phyloP scores from a whole-genome alignment of 2,329 filamentous ascomycete genomes.

The Claviceps fusiformis region DNA sequence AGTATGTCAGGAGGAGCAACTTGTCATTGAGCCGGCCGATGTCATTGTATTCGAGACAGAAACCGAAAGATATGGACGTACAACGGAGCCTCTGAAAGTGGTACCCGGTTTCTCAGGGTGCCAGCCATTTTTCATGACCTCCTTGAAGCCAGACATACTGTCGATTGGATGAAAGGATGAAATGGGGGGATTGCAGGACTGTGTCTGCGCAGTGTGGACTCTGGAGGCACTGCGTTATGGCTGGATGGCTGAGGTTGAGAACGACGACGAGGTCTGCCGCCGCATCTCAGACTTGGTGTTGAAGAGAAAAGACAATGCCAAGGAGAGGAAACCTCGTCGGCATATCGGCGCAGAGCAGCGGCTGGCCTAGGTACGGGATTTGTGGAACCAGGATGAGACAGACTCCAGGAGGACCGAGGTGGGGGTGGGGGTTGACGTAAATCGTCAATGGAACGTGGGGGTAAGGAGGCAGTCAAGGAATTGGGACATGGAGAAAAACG shows the following conservation, averaged over 20 bases:
- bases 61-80: constrained; percentile 23
- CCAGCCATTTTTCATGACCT: constrained; percentile 38
- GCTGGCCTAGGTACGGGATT: not conserved
- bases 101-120: constrained; percentile 29
- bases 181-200: too few species aligned
- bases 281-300: not conserved
- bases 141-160: constrained; percentile 32
- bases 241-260: not conserved
- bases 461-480: not conserved
- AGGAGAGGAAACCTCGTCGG: not conserved
- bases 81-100: constrained; percentile 27
- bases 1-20: not conserved
- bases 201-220: too few species aligned
- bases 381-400: not conserved
- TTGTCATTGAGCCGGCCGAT: not conserved
- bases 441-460: not conserved
- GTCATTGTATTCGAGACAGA: too few species aligned
- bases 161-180: not conserved
- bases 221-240: too few species aligned
- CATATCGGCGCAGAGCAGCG: not conserved
- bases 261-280: not conserved
- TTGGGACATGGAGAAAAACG: not conserved
- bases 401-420: not conserved
- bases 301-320: not conserved
- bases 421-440: not conserved